Conservation (phyloP, 2,329 filamentous ascomycete genomes). For the Verticillium nonalfalfae region DNA sequence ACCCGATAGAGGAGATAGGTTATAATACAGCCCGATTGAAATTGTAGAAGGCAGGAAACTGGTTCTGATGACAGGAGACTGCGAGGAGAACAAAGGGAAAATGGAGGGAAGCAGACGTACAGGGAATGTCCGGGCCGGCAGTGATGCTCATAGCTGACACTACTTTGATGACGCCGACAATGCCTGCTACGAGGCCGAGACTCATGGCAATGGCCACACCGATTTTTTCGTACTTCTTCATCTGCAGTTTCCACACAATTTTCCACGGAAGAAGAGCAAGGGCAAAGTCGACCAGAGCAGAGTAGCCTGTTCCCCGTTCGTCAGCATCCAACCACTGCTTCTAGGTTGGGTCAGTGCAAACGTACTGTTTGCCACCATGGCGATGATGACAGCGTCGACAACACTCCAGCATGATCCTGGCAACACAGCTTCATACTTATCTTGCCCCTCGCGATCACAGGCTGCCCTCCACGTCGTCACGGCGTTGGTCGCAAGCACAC, state of each 20-base stretch:
- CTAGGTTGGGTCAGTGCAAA: background rate
- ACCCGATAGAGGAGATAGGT: slow-evolving; percentile 12
- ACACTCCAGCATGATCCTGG: slow-evolving; percentile 3
- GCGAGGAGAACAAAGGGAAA: background rate
- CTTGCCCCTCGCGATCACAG: slow-evolving; percentile 1
- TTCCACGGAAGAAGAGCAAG: slow-evolving; percentile 15
- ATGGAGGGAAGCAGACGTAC: background rate
- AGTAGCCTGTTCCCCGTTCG: slow-evolving; percentile 2
- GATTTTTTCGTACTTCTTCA: slow-evolving; percentile 19
- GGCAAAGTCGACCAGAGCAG: slow-evolving; percentile 4
- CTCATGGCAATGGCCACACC: slow-evolving; percentile 18
- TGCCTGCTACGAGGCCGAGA: slow-evolving; percentile 21
- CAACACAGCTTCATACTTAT: slow-evolving; percentile 1
- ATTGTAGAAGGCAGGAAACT: too few species aligned
- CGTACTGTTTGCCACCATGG: slow-evolving; percentile 4
- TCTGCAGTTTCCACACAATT: slow-evolving; percentile 17
- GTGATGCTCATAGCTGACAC: slow-evolving; percentile 3
- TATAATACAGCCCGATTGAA: too few species aligned
- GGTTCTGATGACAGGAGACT: too few species aligned
- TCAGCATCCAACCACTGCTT: background rate
- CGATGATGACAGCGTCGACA: slow-evolving; percentile 1
- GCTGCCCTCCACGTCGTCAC: slow-evolving; percentile 2
- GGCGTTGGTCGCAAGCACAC: background rate
- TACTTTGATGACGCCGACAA: slow-evolving; percentile 23
- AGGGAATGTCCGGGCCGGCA: slow-evolving; percentile 3